Conservation (phyloP, 2,329 filamentous ascomycete species). For the Botrytis paeoniae region DNA sequence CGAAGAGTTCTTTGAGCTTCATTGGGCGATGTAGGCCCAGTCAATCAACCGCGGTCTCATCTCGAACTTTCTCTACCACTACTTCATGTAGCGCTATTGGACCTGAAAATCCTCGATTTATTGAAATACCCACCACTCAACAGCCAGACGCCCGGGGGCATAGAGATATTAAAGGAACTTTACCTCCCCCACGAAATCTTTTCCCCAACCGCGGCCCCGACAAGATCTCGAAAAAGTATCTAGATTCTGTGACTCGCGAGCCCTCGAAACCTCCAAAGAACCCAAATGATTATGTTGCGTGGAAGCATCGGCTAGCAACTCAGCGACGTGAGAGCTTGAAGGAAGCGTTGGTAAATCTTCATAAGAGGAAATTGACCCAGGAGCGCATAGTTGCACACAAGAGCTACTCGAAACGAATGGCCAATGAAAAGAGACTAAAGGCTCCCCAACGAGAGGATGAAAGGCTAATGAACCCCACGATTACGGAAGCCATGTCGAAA, state of each 20-base stretch:
- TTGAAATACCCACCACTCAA: conserved; percentile 74
- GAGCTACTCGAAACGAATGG: conserved; percentile 48
- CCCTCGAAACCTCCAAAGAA: conserved; percentile 41
- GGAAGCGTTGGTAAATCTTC: conserved; percentile 67
- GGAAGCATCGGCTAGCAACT: conserved; percentile 72
- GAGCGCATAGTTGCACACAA: conserved; percentile 40
- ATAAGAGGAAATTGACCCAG: conserved; percentile 56
- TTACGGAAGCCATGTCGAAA: conserved; percentile 51
- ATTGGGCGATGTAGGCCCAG: conserved; percentile 35
- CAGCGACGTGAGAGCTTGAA: conserved; percentile 68
- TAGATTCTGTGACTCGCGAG: conserved; percentile 55
- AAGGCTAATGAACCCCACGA: conserved; percentile 66
- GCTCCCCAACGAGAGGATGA: conserved; percentile 74
- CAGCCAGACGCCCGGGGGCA: conserved; percentile 52
- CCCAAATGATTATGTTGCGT: conserved; percentile 44
- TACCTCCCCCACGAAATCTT: conserved; percentile 79
- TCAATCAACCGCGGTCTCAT: conserved; percentile 27
- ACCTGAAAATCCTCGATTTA: conserved; percentile 84
- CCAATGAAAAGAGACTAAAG: conserved; percentile 49
- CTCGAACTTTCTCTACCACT: conserved; percentile 47
- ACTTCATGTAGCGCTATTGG: conserved; percentile 51
- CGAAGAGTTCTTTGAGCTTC: conserved; percentile 33
- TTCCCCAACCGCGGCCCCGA: conserved; percentile 59
- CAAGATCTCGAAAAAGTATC: conserved; percentile 62
- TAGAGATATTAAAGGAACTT: conserved; percentile 64